Conservation (phyloP, 169 alveolate species). For the Cystoisospora suis region DNA sequence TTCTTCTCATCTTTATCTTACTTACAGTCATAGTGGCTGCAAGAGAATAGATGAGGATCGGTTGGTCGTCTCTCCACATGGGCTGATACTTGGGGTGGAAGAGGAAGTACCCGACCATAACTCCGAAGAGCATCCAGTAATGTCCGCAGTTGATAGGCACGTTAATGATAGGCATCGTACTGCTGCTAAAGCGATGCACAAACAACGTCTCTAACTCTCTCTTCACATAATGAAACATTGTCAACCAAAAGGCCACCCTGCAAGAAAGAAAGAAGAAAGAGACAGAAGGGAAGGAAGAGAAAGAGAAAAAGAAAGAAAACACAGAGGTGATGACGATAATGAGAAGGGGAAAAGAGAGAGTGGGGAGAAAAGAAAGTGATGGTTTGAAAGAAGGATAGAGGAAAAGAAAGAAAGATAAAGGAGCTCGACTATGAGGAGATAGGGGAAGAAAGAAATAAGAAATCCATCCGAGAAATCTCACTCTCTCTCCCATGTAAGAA, state of each 20-base stretch:
- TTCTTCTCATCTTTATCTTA: too few relatives aligned
- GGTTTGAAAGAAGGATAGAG: not conserved
- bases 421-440: not conserved
- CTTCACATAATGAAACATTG: slow-evolving; percentile 93
- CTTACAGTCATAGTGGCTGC: slow-evolving; percentile 72
- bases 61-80: slow-evolving; percentile 66
- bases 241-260: slow-evolving; percentile 85
- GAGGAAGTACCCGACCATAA: slow-evolving; percentile 89
- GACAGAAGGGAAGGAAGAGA: too few relatives aligned
- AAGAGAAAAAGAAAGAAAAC: too few relatives aligned
- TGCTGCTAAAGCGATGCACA: slow-evolving; percentile 95
- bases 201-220: slow-evolving; percentile 97
- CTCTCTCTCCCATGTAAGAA: too few relatives aligned
- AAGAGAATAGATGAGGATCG: slow-evolving; percentile 69
- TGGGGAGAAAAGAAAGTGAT: not conserved
- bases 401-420: not conserved
- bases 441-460: not conserved
- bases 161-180: slow-evolving; percentile 95
- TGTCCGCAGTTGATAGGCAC: slow-evolving; percentile 95
- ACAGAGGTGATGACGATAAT: not conserved
- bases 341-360: not conserved
- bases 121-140: slow-evolving; percentile 94
- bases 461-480: too few relatives aligned
- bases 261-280: slow-evolving; percentile 64
- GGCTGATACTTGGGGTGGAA: slow-evolving; percentile 94